A percentile compares a stretch with the other conserved stretches of the same genome.
Conservation (phyloP, 169 alveolate genomes). For the Eimeria necatrix region DNA sequence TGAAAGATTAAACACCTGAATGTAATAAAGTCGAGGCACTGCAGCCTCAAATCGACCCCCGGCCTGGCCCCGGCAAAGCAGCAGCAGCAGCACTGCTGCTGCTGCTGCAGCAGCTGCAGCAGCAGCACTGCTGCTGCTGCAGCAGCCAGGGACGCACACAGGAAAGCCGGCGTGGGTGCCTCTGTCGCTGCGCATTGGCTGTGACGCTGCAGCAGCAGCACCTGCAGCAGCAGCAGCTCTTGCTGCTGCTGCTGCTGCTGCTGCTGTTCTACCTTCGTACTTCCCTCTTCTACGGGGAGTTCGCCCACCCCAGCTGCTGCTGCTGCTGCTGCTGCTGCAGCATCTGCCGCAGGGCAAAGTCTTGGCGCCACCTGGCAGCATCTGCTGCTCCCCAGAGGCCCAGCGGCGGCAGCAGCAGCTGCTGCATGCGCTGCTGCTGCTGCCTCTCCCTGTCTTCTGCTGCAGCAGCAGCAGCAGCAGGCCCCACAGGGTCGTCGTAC, state of each 20-base stretch:
- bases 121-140: neutral
- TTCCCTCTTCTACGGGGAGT: neutral
- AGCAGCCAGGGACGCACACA: neutral
- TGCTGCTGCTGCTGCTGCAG: neutral
- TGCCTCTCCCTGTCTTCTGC: neutral
- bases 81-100: neutral
- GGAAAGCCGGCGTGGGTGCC: neutral
- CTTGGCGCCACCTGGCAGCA: neutral
- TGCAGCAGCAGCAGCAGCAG: neutral
- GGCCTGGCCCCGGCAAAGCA: too few species aligned
- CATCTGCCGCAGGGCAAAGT: neutral
- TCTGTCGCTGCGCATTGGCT: too few species aligned
- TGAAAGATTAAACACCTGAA: too few species aligned
- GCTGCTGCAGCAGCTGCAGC: neutral
- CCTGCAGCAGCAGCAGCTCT: neutral
- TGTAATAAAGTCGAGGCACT: too few species aligned
- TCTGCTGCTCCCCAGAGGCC: neutral
- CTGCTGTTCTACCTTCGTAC: neutral
- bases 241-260: neutral
- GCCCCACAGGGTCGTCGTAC: neutral
- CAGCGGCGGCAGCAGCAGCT: slow-evolving; percentile 28
- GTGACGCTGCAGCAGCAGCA: neutral
- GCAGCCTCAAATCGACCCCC: too few species aligned
- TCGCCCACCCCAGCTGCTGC: neutral
- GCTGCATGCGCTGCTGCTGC: neutral